Base-by-base conservation (phyloP, 2,329 filamentous ascomycete species). In the Pochonia chlamydosporia region DNA sequence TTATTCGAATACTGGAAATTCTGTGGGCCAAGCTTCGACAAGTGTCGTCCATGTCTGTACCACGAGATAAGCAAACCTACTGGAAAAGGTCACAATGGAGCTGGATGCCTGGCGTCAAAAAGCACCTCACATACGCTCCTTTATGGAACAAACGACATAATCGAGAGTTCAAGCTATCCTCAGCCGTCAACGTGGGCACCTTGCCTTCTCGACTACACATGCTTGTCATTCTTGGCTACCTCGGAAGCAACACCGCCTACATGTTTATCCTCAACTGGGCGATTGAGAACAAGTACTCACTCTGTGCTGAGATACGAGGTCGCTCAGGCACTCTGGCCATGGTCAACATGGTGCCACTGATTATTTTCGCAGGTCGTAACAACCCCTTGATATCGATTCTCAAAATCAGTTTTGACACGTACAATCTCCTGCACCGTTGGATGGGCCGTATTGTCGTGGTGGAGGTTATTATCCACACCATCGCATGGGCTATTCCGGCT, bases 361-460 rank as follows among this genome's bases (percentile, higher is more conserved):
- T 97, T 59, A 79, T 97, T 54, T 80, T 97, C 48, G 90, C 91
- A 11, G 84, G 89, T 30, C 86, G 93, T 62, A 97, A 97, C 73
- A 99, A 97, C 69, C 89, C 89, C 8, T 74, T 96, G 42, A 96
- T 97, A 60, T 66, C 74, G 3, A 66, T 95, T 28, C 76, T 97
- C 48, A 81, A 85, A 57, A 85, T 97, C 63, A 92, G 88, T 65
- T 99, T 96, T 69, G 93, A 97, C 66, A 95, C 91, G 1, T 97
- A 95, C 76, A 97, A 97, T 64, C 82, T 73, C 8, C 58, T 73
- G n/a, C 70, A 73, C 51, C 67, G 88, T 54, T 93, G 88, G 87
- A 78, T 89, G 53, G 89, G 87, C 33, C 79, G 88, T 28, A 81
- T 92, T 40, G 79, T 87, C 43, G 80, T 89, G 25, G 53, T 84